Evolutionary conservation across 1,284 basidiomycete species (phyloP).

Genomic region (Earliella scabrosa): DNA sequence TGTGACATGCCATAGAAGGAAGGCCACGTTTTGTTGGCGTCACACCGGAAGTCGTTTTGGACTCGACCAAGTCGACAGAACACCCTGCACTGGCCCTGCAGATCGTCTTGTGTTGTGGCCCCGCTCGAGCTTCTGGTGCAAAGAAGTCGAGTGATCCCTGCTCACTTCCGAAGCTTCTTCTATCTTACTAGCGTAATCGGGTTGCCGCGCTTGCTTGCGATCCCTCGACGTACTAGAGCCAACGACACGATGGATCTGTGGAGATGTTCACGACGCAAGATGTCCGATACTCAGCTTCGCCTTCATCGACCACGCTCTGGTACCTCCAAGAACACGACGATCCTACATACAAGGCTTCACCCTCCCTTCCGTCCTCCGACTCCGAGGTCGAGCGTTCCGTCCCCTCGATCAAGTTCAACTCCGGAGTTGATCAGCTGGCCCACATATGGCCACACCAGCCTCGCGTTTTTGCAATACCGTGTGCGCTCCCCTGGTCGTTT

Average conservation of each 20-base stretch:
- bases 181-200: neutral
- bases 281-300: neutral
- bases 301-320: neutral
- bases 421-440: neutral
- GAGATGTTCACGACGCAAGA: neutral
- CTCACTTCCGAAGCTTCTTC: neutral
- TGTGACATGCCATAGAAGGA: neutral
- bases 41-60: no score
- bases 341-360: neutral
- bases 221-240: neutral
- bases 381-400: neutral
- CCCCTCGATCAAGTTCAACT: neutral
- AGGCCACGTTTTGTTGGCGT: no score
- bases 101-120: neutral
- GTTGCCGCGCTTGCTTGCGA: neutral
- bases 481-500: neutral
- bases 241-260: neutral
- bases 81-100: neutral
- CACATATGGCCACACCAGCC: neutral
- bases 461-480: neutral
- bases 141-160: neutral
- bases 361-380: neutral
- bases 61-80: no score
- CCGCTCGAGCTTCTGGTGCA: neutral
- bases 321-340: neutral